A percentile compares a stretch with the other conserved stretches of the same genome.
Evolutionary conservation across 768 basidiomycete genomes (phyloP).

Genomic region (Calocybe gangraenosa): DNA sequence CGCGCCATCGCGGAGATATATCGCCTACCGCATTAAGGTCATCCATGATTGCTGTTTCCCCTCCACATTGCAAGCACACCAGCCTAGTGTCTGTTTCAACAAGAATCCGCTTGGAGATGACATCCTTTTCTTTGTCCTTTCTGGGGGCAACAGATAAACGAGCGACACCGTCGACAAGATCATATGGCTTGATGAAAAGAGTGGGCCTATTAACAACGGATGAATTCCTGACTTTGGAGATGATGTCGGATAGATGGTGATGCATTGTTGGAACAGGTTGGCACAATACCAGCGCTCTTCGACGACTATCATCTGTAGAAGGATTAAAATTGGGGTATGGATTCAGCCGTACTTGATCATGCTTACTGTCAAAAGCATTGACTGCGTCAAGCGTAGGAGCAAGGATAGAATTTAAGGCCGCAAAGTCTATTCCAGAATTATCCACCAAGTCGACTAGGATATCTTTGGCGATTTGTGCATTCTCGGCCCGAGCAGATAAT

Average conservation of each 20-base stretch:
- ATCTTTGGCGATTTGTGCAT: constrained; percentile 59
- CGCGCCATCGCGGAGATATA: constrained; percentile 42
- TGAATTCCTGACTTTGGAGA: constrained; percentile 44
- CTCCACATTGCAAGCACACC: constrained; percentile 62
- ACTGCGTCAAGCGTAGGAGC: constrained; percentile 30
- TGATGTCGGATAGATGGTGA: constrained; percentile 35
- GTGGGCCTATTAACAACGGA: constrained; percentile 57
- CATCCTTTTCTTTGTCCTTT: constrained; percentile 46
- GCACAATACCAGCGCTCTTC: constrained; percentile 55
- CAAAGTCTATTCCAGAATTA: constrained; percentile 61
- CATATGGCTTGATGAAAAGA: constrained; percentile 67
- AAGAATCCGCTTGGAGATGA: constrained; percentile 60
- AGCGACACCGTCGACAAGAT: constrained; percentile 63
- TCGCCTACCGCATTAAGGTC: constrained; percentile 25
- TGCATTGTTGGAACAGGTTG: constrained; percentile 47
- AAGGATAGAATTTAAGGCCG: constrained; percentile 44
- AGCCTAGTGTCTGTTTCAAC: constrained; percentile 31
- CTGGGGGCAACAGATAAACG: constrained; percentile 30
- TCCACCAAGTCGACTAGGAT: constrained; percentile 60
- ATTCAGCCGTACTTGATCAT: constrained; percentile 1
- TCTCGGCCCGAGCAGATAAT: constrained; percentile 55
- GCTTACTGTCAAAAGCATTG: constrained; percentile 30
- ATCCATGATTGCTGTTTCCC: constrained; percentile 43
- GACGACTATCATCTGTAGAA: constrained; percentile 43
- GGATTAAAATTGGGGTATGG: not conserved